phyloP scores from a whole-genome alignment of 2,329 filamentous ascomycete genomes.

The Hypoxylon sp. region DNA sequence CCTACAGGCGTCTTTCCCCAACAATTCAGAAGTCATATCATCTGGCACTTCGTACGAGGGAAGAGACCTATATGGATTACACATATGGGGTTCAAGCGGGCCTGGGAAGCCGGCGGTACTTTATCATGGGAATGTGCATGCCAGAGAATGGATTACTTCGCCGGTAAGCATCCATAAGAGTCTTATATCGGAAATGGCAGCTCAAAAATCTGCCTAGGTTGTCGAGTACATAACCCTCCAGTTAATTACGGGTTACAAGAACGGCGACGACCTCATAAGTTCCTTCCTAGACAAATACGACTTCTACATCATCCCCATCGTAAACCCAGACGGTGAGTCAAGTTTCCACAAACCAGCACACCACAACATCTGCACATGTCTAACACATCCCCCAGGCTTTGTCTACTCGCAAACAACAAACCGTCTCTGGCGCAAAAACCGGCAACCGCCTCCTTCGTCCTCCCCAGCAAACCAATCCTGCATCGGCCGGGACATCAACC shows the following conservation, averaged over 20 bases:
- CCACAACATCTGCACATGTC: too few species aligned
- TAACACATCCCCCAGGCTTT: too few species aligned
- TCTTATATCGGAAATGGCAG: neutral
- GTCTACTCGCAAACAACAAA: constrained; percentile 64
- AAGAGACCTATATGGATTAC: constrained; percentile 65
- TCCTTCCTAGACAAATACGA: constrained; percentile 65
- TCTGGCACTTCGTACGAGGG: constrained; percentile 56
- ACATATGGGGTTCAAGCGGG: constrained; percentile 56
- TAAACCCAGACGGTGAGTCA: constrained; percentile 65
- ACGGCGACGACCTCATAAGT: constrained; percentile 48
- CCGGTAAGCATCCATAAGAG: constrained; percentile 61
- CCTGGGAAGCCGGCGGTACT: constrained; percentile 59
- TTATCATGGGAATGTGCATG: constrained; percentile 62
- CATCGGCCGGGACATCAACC: constrained; percentile 61
- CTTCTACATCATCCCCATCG: constrained; percentile 70
- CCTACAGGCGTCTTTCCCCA: constrained; percentile 52
- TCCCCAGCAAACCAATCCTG: constrained; percentile 50
- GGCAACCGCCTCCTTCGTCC: constrained; percentile 49
- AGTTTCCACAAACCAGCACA: neutral
- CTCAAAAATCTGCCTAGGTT: constrained; percentile 35
- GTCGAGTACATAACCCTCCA: constrained; percentile 58
- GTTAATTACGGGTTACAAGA: constrained; percentile 54
- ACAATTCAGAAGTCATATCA: constrained; percentile 56
- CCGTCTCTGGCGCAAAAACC: constrained; percentile 68
- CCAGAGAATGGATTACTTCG: constrained; percentile 63